These are phyloP conservation scores for Phyllosticta citrichinensis DNA, from an alignment of 2,329 filamentous ascomycete genomes.

Conservation along the genomic window DNA sequence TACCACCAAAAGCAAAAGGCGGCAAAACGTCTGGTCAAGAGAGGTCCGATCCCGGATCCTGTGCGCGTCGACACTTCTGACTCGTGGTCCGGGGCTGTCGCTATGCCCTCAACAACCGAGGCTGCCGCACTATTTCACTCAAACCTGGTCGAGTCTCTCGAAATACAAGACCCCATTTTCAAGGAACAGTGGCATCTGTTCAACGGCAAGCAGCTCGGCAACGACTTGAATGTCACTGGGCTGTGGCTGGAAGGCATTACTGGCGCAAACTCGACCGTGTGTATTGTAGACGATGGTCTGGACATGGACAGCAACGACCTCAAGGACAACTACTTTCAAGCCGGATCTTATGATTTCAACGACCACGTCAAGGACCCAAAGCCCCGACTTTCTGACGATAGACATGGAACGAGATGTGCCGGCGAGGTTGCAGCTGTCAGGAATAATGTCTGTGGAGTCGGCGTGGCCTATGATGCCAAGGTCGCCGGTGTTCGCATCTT, in stretches of 20 bases:
- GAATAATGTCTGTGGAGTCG: conserved; percentile 91
- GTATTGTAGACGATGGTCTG: conserved; percentile 90
- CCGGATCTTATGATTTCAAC: conserved; percentile 94
- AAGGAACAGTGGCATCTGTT: conserved; percentile 90
- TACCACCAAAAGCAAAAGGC: conserved; percentile 70
- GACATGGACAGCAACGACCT: conserved; percentile 94
- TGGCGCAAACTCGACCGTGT: conserved; percentile 77
- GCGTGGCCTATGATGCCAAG: conserved; percentile 84
- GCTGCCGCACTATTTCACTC: conserved; percentile 33
- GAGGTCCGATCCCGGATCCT: conserved; percentile 18
- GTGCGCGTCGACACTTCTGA: background rate
- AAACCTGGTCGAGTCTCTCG: conserved; percentile 52
- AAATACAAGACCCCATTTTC: conserved; percentile 84
- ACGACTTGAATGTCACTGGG: conserved; percentile 94
- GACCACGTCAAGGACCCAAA: conserved; percentile 68
- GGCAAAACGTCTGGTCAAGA: conserved; percentile 52
- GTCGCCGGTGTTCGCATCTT: conserved; percentile 89
- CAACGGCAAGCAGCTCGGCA: conserved; percentile 69
- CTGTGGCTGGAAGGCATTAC: conserved; percentile 88
- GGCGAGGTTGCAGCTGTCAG: conserved; percentile 87
- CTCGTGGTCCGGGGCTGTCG: background rate
- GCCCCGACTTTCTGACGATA: conserved; percentile 74
- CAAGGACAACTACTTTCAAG: conserved; percentile 85
- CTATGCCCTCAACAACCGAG: conserved; percentile 3
- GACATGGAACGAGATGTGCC: conserved; percentile 86